Evolutionary conservation across 371 early-diverging fungal species (phyloP).

Genomic region (Capillidium rhysosporum): DNA sequence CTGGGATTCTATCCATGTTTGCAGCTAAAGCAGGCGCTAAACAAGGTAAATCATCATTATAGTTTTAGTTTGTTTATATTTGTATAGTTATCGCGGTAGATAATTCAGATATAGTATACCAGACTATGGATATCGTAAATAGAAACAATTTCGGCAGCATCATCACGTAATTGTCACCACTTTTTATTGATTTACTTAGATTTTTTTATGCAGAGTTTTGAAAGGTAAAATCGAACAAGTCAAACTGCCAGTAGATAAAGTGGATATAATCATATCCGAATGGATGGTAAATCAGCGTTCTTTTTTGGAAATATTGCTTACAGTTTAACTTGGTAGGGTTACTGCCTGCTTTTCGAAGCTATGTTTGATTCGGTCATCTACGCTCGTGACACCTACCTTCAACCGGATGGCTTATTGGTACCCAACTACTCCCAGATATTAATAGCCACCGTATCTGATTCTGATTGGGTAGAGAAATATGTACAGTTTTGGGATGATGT

Average conservation of each 20-base stretch:
- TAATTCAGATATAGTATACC: slow-evolving; percentile 65
- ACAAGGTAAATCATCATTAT: slow-evolving; percentile 7
- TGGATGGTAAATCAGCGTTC: slow-evolving; percentile 38
- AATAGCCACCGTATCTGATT: slow-evolving; percentile 55
- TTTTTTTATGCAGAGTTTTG: slow-evolving; percentile 17
- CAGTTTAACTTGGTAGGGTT: slow-evolving; percentile 23
- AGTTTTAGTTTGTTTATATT: not conserved
- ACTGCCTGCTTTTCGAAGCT: slow-evolving; percentile 68
- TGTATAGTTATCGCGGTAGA: slow-evolving; percentile 57
- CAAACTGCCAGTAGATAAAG: slow-evolving; percentile 46
- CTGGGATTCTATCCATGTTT: slow-evolving; percentile 61
- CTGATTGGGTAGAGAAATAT: slow-evolving; percentile 49
- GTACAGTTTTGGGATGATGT: slow-evolving; percentile 74
- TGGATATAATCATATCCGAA: slow-evolving; percentile 76
- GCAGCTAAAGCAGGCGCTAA: slow-evolving; percentile 54
- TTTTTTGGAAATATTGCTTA: not conserved
- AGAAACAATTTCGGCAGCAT: slow-evolving; percentile 55
- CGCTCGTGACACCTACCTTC: slow-evolving; percentile 61
- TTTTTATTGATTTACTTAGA: not conserved
- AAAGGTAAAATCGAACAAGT: slow-evolving; percentile 76
- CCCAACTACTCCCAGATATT: slow-evolving; percentile 66
- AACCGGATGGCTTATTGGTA: slow-evolving; percentile 40
- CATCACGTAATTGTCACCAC: slow-evolving; percentile 21
- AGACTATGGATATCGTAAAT: slow-evolving; percentile 51
- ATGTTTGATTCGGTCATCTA: slow-evolving; percentile 77